Base-by-base conservation (phyloP, 2,329 filamentous ascomycete species). In the Arachnomyces sp. region DNA sequence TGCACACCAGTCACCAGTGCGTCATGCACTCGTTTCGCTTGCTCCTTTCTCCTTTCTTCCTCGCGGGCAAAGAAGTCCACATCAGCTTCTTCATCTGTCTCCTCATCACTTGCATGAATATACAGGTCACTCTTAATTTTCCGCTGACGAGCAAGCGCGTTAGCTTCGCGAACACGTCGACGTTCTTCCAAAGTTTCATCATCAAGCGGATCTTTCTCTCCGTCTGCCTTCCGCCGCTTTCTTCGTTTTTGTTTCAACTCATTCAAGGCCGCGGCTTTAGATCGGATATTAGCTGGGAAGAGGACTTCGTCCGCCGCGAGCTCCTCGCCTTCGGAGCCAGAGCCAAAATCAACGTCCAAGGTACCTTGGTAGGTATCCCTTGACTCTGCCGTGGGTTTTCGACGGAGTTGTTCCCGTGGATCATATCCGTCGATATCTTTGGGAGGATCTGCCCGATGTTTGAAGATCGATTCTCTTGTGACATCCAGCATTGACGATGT, bases 121-220 rank as follows among this genome's bases (percentile, higher is more conserved):
- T 80, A 90, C 30, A 90, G 64, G 16, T 81, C 80, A 53, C 84
- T 93, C 70, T 95, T 96, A 65, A 92, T 83, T 57, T 82, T 84
- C 25, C 71, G 70, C 36, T 79, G 73, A 62, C 88, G 88, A 54
- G 89, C 86, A n/a, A 76, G 67, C 49, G 94, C 81, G 49, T 77
- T 82, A 38, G 80, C 71, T 39, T 77, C 73, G 29, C 81, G 72
- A 40, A 71, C 74, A 9, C 73, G 71, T 9, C 79, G 78, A 41
- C 74, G 75, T 48, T 77, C 78, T 25, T 75, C 69, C 12, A 71
- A 58, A 34, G 70, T 68, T 42, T 80, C 76, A 4, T 84, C 73
- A 32, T 81, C 78, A 17, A 81, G 71, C 3, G 84, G 80, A 3
- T 78, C 60, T 15, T 60, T 52, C 13, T 64, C 68, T 28, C 67